Evolutionary conservation across 1,284 basidiomycete species (phyloP), one percentile per base, ranked within the genome.

Genomic region (Leccinum pallidistipes): DNA sequence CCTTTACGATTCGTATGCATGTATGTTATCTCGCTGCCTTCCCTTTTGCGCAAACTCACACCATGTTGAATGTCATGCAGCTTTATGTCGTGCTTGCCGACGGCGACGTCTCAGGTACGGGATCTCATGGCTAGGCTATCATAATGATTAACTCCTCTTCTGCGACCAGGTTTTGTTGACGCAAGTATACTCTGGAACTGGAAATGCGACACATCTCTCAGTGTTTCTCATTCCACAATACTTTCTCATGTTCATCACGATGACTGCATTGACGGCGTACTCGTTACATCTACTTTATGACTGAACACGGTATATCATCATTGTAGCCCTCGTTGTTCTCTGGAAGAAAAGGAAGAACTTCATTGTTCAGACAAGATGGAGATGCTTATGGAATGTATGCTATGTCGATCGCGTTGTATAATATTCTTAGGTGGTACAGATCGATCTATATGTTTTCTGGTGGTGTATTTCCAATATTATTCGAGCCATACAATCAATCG

Each of bases 1-100:
- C 85, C 90, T 0, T 69, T 91, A 32, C 79, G 81, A 64, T 89
- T 91, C 60, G 85, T 90, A 14, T 87, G 86, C 82, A 86, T 90
- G 88, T 89, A 61, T 69, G 86, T 77, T 10, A 47, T 56, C 16
- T 56, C 34, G 9, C 11, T 63, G 61, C 10, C 3, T 61, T 27
- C 49, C 16, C 29, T 38, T 43, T 47, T 6, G 18, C 8, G n/a
- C n/a, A 29, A 16, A 12, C 52, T 55, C n/a, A 49, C 27, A 21
- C 10, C 11, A 18, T 47, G 8, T 29, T 55, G 38, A 24, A 31
- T n/a, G 43, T 18, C 9, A 5, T 61, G 11, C 62, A 88, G 87
- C 66, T 85, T 88, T 66, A 78, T 86, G 51, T 85, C 87, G 0
- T 86, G 86, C 64, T 75, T 88, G 32, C 88, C 88, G 0, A 86